Percentiles rank a stretch among this genome's conserved stretches.
Conservation (phyloP, 148 eudicot species). For the Vaccinium vitisidaea region DNA sequence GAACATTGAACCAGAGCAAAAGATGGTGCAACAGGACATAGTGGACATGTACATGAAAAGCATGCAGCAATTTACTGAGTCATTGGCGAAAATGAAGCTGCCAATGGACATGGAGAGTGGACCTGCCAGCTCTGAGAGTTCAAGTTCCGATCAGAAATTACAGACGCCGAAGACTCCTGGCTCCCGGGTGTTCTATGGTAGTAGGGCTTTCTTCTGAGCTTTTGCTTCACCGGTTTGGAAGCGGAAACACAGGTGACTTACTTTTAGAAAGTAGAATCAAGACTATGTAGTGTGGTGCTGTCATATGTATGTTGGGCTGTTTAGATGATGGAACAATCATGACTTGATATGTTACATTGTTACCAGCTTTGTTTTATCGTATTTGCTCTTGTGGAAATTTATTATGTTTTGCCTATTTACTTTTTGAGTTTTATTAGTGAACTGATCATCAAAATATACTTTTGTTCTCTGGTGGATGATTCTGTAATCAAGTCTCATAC, state of each 20-base stretch:
- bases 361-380: slow-evolving; percentile 28
- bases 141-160: slow-evolving; percentile 56
- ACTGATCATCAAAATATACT: background rate
- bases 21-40: slow-evolving; percentile 80
- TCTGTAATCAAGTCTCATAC: slow-evolving; percentile 14
- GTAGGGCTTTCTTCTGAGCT: slow-evolving; percentile 87
- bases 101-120: slow-evolving; percentile 61
- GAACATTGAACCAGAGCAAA: slow-evolving; percentile 60
- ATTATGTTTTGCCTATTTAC: background rate
- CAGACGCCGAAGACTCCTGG: slow-evolving; percentile 62
- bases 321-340: slow-evolving; percentile 27
- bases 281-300: slow-evolving; percentile 31
- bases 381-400: slow-evolving; percentile 21
- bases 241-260: slow-evolving; percentile 37
- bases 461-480: slow-evolving; percentile 6
- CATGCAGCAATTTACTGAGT: slow-evolving; percentile 89
- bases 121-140: slow-evolving; percentile 53
- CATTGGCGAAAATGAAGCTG: slow-evolving; percentile 88
- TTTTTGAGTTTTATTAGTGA: background rate
- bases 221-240: slow-evolving; percentile 18
- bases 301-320: slow-evolving; percentile 29
- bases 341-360: slow-evolving; percentile 25
- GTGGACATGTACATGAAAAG: slow-evolving; percentile 96
- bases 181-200: slow-evolving; percentile 80
- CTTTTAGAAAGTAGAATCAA: slow-evolving; percentile 53